Percentiles rank a stretch among this genome's conserved stretches.
Conservation (phyloP, 1,284 basidiomycete species). For the Cryptococcus sp. region DNA sequence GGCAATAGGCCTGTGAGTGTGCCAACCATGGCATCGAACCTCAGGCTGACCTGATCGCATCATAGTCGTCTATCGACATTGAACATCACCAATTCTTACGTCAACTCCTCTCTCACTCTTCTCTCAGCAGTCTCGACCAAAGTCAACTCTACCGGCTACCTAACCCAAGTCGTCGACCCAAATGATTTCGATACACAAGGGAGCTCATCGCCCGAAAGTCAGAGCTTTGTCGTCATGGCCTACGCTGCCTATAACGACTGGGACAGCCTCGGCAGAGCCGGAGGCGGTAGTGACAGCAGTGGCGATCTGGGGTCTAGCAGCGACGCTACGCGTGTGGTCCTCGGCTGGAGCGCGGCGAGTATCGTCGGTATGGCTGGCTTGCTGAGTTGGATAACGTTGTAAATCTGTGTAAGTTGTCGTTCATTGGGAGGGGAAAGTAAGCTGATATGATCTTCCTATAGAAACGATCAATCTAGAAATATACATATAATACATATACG, state of each 20-base stretch:
- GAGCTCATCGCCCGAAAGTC: slow-evolving; percentile 60
- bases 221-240: slow-evolving; percentile 72
- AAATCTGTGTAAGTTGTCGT: no score
- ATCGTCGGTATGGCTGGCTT: no score
- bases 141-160: slow-evolving; percentile 60
- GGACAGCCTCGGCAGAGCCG: slow-evolving; percentile 57
- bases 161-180: slow-evolving; percentile 72
- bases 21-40: slow-evolving; percentile 50
- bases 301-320: no score
- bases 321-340: no score
- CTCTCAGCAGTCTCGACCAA: slow-evolving; percentile 39
- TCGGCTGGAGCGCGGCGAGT: no score
- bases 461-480: no score
- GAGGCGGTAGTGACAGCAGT: neutral
- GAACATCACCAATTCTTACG: slow-evolving; percentile 45
- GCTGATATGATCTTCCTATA: no score
- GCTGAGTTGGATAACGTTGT: no score
- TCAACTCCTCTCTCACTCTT: slow-evolving; percentile 36
- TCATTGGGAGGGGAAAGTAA: no score
- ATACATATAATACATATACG: no score
- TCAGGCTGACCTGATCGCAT: neutral
- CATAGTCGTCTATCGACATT: slow-evolving; percentile 49
- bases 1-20: slow-evolving; percentile 64
- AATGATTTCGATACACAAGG: slow-evolving; percentile 60
- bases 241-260: slow-evolving; percentile 73